Conservation (phyloP, 352 stramenopile genomes). For the Phytopythium cucurbitacearum region DNA sequence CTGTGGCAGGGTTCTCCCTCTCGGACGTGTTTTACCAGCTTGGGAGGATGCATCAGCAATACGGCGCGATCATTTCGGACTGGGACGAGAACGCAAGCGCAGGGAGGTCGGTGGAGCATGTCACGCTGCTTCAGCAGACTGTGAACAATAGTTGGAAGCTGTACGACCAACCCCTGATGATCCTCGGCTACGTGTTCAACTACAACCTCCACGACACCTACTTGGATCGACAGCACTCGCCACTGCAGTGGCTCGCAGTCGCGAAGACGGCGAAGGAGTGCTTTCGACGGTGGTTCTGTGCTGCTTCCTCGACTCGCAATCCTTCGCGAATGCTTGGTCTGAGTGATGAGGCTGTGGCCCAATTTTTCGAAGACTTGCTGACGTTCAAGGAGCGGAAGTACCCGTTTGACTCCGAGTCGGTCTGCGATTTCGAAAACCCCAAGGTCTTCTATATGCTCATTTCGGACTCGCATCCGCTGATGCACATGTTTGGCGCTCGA, state of each 20-base stretch:
- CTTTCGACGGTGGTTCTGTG: constrained; percentile 70
- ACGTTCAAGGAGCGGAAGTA: constrained; percentile 76
- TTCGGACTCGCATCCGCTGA: constrained; percentile 70
- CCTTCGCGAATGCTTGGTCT: constrained; percentile 24
- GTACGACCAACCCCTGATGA: constrained; percentile 70
- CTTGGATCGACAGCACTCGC: constrained; percentile 39
- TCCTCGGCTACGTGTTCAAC: constrained; percentile 69
- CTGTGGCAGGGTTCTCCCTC: constrained; percentile 36
- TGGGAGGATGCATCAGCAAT: constrained; percentile 77
- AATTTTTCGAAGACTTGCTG: constrained; percentile 72
- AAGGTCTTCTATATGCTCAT: constrained; percentile 73
- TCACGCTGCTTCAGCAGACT: constrained; percentile 47
- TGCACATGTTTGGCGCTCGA: constrained; percentile 67
- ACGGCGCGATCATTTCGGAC: constrained; percentile 57
- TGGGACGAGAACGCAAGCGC: constrained; percentile 57
- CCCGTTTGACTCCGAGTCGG: constrained; percentile 64
- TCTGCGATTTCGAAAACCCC: constrained; percentile 75
- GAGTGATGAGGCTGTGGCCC: constrained; percentile 48
- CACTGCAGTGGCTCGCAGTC: constrained; percentile 70
- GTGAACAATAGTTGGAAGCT: constrained; percentile 72
- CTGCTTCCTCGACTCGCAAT: constrained; percentile 17
- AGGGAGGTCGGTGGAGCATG: constrained; percentile 44
- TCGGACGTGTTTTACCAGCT: constrained; percentile 76
- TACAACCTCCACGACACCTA: constrained; percentile 59
- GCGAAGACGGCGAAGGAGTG: constrained; percentile 76